Evolutionary conservation across 1,284 basidiomycete species (phyloP).

Genomic region (Neolentinus lepideus): DNA sequence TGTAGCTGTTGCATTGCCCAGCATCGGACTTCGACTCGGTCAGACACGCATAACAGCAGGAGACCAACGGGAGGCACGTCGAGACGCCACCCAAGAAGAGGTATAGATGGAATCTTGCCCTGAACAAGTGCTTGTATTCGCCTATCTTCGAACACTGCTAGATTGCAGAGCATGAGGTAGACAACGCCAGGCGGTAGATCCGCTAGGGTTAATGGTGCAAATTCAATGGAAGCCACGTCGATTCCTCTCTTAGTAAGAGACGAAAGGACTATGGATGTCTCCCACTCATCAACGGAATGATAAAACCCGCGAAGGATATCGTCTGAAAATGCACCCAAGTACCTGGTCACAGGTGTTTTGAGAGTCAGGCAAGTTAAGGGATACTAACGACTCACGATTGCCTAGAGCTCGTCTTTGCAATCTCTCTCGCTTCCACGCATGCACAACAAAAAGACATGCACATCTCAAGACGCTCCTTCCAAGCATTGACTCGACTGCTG

Average conservation of each 20-base stretch:
- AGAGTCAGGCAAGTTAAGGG: background rate
- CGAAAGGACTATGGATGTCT: constrained; percentile 41
- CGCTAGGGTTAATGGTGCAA: constrained; percentile 21
- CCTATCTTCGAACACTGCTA: constrained; percentile 47
- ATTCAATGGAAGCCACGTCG: constrained; percentile 11
- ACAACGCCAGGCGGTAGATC: constrained; percentile 40
- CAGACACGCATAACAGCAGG: constrained; percentile 51
- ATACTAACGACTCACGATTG: constrained; percentile 52
- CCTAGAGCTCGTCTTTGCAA: constrained; percentile 53
- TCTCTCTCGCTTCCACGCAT: constrained; percentile 63
- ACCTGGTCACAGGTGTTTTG: constrained; percentile 31
- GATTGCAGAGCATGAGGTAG: constrained; percentile 66
- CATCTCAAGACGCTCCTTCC: constrained; percentile 49
- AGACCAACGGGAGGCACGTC: constrained; percentile 52
- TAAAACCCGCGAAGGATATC: constrained; percentile 53
- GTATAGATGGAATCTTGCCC: constrained; percentile 26
- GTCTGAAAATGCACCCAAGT: constrained; percentile 54
- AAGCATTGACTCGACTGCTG: constrained; percentile 48
- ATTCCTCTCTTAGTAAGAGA: constrained; percentile 33
- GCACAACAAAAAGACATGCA: constrained; percentile 56
- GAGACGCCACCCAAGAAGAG: constrained; percentile 44
- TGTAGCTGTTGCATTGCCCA: constrained; percentile 50
- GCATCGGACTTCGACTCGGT: constrained; percentile 37
- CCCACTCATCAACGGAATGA: constrained; percentile 61
- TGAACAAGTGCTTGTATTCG: constrained; percentile 41